Base-by-base conservation (phyloP, 352 stramenopile species). In the Phytophthora sp. region DNA sequence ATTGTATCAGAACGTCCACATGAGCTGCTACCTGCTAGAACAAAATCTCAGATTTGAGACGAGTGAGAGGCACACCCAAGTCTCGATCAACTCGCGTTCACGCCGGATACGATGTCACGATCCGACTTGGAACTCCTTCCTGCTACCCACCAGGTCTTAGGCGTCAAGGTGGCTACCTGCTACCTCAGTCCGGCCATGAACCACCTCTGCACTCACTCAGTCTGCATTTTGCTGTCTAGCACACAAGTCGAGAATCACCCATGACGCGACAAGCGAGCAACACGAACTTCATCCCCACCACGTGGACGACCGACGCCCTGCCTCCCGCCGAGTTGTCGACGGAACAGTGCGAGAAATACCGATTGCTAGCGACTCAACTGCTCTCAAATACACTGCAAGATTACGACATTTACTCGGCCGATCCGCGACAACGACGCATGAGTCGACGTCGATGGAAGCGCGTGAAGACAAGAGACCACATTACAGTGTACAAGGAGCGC, bases 401-500 rank as follows among this genome's bases (percentile, higher is more conserved):
- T 44, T 77, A 77, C 23, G 64, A 77, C 29, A 77, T 77, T 26
- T 64, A 77, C 44, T 71, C 59, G 0, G 54, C 69, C n/a, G 69
- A 77, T 24, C 50, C 69, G 12, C 58, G 64, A 51, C 69, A 77
- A 30, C 49, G 64, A 36, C 57, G 54, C 8, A 77, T 74, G 69
- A 77, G 69, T 71, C 62, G 71, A 21, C 60, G 45, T 12, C 63
- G 66, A 9, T 74, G 66, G 66, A 75, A 73, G 26, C 62, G 50
- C 18, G 58, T 73, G 0, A 76, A 73, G 39, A 69, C 45, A 3
- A 53, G 58, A 55, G 71, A 76, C 31, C 61, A 76, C 27, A 70
- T 72, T 31, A 76, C 66, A n/a, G 69, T 77, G 21, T 74, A 77
- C 49, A 77, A 77, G 31, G 69, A 77, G 31, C 64, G 69, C 31